Evolutionary conservation across 2,329 filamentous ascomycete genomes (phyloP).

Genomic region (Ascochyta clinopodiicola): DNA sequence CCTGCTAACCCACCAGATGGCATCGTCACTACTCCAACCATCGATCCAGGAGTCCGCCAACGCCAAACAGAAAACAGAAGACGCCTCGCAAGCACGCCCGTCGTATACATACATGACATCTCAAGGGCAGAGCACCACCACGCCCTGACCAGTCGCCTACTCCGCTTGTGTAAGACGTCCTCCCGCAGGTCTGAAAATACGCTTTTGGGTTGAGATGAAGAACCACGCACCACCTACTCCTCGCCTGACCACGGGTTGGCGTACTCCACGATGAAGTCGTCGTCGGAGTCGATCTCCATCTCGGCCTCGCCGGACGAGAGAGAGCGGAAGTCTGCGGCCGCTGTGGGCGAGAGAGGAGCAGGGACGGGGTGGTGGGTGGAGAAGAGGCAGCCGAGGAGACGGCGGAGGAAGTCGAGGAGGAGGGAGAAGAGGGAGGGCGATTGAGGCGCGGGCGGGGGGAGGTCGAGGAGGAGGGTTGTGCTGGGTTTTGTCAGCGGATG

Average conservation of each 20-base stretch:
- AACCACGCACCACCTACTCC: neutral
- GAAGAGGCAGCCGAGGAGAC: neutral
- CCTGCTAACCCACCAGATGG: too few relatives aligned
- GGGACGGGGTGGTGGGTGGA: neutral
- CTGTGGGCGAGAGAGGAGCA: neutral
- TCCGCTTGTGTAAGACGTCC: conserved; percentile 7
- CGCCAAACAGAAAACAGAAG: neutral
- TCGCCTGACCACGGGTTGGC: neutral
- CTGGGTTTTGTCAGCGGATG: neutral
- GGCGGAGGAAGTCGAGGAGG: neutral
- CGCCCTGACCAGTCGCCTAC: neutral
- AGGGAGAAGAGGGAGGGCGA: neutral
- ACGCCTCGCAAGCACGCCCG: neutral
- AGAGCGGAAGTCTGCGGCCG: too few relatives aligned
- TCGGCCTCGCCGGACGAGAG: neutral
- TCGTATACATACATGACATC: neutral
- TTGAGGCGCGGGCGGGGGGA: neutral
- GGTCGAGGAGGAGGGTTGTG: neutral
- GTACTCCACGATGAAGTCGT: neutral
- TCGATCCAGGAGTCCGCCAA: too few relatives aligned
- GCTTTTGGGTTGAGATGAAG: conserved; percentile 3
- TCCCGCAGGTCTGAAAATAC: conserved; percentile 7
- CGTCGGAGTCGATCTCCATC: neutral
- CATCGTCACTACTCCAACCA: too few relatives aligned
- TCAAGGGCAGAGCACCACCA: neutral